Percentiles rank a stretch among this genome's conserved stretches.
These are phyloP conservation scores for Alternaria consortialis DNA, from an alignment of 2,329 filamentous ascomycete genomes.

Conservation along the genomic window DNA sequence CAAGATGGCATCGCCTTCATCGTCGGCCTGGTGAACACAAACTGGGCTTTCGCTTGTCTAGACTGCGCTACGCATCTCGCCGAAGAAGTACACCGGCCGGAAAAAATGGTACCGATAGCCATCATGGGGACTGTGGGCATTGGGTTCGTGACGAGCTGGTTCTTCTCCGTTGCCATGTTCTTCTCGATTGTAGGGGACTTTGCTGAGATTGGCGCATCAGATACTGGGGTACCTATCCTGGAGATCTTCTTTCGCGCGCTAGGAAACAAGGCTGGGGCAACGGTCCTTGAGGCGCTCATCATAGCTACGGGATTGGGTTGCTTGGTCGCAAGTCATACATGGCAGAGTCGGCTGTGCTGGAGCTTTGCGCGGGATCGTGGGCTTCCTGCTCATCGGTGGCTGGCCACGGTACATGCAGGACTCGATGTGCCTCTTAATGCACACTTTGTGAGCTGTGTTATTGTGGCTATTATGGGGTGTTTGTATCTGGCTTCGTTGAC, in stretches of 20 bases:
- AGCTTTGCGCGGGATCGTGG: constrained; percentile 63
- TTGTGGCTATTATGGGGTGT: constrained; percentile 58
- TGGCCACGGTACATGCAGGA: constrained; percentile 52
- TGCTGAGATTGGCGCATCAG: constrained; percentile 49
- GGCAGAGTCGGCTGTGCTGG: constrained; percentile 62
- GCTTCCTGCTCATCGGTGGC: constrained; percentile 55
- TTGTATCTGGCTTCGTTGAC: constrained; percentile 56
- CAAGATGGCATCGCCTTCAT: constrained; percentile 61
- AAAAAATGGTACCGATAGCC: constrained; percentile 60
- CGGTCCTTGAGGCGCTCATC: constrained; percentile 58
- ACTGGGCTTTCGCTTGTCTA: constrained; percentile 61
- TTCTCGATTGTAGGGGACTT: constrained; percentile 61
- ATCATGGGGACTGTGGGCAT: constrained; percentile 61
- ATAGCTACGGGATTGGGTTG: constrained; percentile 60
- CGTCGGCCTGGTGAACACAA: constrained; percentile 61
- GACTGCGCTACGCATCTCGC: constrained; percentile 62
- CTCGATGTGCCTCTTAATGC: constrained; percentile 58
- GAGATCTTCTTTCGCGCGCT: constrained; percentile 59
- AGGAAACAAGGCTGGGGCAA: constrained; percentile 55
- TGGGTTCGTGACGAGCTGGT: constrained; percentile 60
- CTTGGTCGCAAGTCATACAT: constrained; percentile 59
- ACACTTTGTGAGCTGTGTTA: constrained; percentile 54
- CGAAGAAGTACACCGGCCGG: constrained; percentile 59
- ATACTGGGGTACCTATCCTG: constrained; percentile 59
- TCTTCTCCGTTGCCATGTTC: constrained; percentile 60